Conservation (phyloP, 179 eudicot genomes). For the Camellia oleifera region DNA sequence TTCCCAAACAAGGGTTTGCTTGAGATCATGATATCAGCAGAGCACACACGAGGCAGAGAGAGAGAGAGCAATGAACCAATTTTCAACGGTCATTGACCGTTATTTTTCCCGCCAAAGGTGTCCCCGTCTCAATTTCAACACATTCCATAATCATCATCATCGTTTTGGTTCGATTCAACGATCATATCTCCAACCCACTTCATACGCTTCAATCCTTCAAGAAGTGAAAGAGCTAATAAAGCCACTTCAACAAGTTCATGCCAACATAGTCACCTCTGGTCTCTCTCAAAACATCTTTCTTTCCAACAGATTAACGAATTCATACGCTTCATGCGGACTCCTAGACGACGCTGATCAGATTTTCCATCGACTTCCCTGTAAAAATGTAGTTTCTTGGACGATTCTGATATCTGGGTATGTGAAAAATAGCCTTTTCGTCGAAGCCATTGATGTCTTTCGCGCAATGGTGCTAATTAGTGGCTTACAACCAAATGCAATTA, state of each 20-base stretch:
- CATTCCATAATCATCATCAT: not conserved
- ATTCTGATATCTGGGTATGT: constrained; percentile 36
- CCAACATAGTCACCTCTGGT: constrained; percentile 33
- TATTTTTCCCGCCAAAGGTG: constrained; percentile 29
- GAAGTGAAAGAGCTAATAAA: constrained; percentile 13
- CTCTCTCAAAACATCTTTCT: constrained; percentile 23
- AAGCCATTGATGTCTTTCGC: constrained; percentile 27
- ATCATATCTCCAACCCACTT: not conserved
- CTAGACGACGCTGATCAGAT: constrained; percentile 21
- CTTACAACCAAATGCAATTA: constrained; percentile 33
- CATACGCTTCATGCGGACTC: constrained; percentile 29
- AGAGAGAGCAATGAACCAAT: constrained; percentile 5
- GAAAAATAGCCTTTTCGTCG: constrained; percentile 22
- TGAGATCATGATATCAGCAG: no score
- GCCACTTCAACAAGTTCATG: constrained; percentile 31
- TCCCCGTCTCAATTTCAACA: constrained; percentile 4
- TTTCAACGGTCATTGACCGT: constrained; percentile 17
- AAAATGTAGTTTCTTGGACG: constrained; percentile 44
- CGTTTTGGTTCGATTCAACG: constrained; percentile 15
- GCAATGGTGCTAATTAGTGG: constrained; percentile 31
- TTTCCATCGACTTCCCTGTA: constrained; percentile 27
- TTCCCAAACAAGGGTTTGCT: no score
- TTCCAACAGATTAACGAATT: constrained; percentile 34
- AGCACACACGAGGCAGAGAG: no score
- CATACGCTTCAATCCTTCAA: constrained; percentile 30